Base-by-base conservation (phyloP, 768 basidiomycete species). In the Mycena latifolia region DNA sequence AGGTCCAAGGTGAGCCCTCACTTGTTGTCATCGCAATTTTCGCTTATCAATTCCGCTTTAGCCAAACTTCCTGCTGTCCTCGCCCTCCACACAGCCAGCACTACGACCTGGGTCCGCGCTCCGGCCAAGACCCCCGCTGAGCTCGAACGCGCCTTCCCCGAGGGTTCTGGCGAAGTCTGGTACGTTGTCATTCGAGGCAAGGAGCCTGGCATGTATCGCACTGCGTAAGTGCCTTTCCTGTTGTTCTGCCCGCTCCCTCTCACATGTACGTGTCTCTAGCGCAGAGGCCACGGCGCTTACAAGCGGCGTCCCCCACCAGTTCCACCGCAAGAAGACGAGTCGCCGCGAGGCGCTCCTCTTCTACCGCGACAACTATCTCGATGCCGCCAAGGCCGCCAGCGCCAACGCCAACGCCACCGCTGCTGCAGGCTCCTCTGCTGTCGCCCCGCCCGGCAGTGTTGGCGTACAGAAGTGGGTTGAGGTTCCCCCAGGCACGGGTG, bases 131-230 rank as follows among this genome's bases (percentile, higher is more conserved):
- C 45, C 5, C 57, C 57, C 5, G 12, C 24, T 11, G 22, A 25
- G 18, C 5, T 59, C 2, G 57, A 50, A 20, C 18, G 24, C 15
- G 15, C 11, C 1, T 59, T 27, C 18, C 57, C 46, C 8, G 57
- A 48, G 17, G 57, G 46, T 5, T 37, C 33, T 3, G 57, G 57
- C 2, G 57, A 59, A 47, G 18, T 17, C 2, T 59, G 57, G 57
- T 59, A 59, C 25, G 57, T 58, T 12, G 57, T 58, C 18, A 48
- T 58, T 14, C 17, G n/a, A 9, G 57, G 57, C 3, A 46, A 47
- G 7, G 47, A 58, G 25, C 57, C 57, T 1, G 57, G 57, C 45
- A 5, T 58, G 18, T 58, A 58, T 24, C 33, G 46, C 46, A 55
- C 54, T 7, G 18, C 54, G 41, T 55, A 43, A 1, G 28, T 55